A percentile compares a stretch with the other conserved stretches of the same genome.
phyloP scores from a whole-genome alignment of 306 rosid genomes.

The Acacia crassicarpa region DNA sequence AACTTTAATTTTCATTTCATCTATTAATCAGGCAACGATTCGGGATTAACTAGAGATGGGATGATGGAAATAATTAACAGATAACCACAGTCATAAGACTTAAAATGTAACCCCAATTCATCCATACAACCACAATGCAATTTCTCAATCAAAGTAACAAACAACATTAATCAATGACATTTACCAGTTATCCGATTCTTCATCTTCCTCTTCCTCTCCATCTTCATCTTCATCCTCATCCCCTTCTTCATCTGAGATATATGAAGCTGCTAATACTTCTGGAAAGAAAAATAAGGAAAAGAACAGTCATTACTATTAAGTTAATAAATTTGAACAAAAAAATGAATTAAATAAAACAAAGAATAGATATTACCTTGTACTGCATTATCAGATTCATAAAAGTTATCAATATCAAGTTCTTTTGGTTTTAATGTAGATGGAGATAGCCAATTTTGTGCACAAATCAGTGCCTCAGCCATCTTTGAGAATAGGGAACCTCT shows the following conservation, averaged over 20 bases:
- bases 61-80: not conserved
- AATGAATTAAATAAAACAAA: not conserved
- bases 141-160: not conserved
- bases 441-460: not conserved
- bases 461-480: not conserved
- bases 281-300: not conserved
- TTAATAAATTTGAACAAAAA: not conserved
- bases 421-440: not conserved
- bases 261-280: not conserved
- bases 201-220: too few relatives aligned
- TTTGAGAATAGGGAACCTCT: not conserved
- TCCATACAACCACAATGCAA: not conserved
- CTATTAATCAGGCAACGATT: conserved; percentile 47
- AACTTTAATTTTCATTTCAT: conserved; percentile 78
- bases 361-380: not conserved
- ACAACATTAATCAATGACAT: not conserved
- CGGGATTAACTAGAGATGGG: conserved; percentile 19
- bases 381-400: not conserved
- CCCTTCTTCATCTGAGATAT: not conserved
- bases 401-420: not conserved
- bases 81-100: conserved; percentile 9
- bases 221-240: not conserved
- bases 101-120: not conserved
- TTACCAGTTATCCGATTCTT: not conserved
- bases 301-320: not conserved